Conservation (phyloP, 176 grass and related monocot genomes). For the Bolboschoenus planiculmis region DNA sequence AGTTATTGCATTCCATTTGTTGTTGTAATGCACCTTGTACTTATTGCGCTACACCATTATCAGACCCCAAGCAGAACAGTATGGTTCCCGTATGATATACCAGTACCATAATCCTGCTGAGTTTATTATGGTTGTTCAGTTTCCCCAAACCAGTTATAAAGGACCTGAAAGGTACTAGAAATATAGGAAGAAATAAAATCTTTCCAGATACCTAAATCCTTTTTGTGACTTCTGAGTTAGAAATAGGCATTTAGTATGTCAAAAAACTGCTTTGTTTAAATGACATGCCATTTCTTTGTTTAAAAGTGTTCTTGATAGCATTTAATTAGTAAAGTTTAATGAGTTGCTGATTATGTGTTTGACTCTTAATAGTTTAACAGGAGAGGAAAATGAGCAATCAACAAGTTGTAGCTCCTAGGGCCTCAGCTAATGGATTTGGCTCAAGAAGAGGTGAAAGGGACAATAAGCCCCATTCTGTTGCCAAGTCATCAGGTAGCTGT, state of each 20-base stretch:
- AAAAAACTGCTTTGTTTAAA: not conserved
- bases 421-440: constrained; percentile 52
- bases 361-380: constrained; percentile 15
- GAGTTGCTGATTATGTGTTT: not conserved
- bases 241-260: not conserved
- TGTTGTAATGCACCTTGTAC: not conserved
- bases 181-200: not conserved
- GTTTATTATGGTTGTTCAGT: not conserved
- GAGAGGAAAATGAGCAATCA: constrained; percentile 67
- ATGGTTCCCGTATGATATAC: not conserved
- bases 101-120: not conserved
- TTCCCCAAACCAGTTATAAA: not conserved
- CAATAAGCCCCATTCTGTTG: constrained; percentile 40
- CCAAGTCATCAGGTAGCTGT: constrained; percentile 36
- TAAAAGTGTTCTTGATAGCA: not conserved
- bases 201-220: not conserved
- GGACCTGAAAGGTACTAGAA: not conserved
- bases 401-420: constrained; percentile 37
- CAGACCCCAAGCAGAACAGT: not conserved
- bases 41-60: not conserved
- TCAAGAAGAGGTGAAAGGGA: constrained; percentile 52
- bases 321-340: not conserved
- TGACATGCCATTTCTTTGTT: not conserved
- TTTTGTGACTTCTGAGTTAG: not conserved
- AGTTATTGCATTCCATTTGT: not conserved